phyloP scores from a whole-genome alignment of 805 yeast genomes.

The Schwanniomyces pseudopolymorphus region DNA sequence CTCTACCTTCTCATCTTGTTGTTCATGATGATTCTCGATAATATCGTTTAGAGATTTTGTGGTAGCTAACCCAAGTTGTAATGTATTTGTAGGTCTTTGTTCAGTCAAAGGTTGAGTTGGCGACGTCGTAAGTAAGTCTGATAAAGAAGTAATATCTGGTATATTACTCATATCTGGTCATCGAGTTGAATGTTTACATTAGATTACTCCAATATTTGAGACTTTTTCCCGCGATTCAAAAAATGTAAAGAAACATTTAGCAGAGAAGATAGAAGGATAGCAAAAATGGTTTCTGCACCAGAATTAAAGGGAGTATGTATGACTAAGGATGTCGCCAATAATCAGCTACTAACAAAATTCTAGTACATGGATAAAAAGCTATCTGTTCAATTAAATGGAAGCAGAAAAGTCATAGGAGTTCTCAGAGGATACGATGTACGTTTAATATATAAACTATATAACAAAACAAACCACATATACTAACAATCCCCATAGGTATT shows the following conservation, averaged over 20 bases:
- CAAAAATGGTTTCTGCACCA: constrained; percentile 56
- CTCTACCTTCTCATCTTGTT: background rate
- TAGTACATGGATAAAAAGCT: constrained; percentile 82
- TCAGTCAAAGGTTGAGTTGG: constrained; percentile 9
- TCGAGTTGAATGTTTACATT: constrained; percentile 3
- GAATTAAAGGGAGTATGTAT: constrained; percentile 54
- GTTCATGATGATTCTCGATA: background rate
- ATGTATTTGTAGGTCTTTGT: background rate
- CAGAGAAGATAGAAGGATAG: background rate
- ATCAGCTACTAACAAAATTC: constrained; percentile 13
- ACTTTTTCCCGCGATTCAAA: background rate
- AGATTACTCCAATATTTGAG: background rate
- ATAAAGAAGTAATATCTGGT: constrained; percentile 23
- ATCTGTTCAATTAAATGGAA: constrained; percentile 72
- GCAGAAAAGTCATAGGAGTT: constrained; percentile 75
- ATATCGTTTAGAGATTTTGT: background rate
- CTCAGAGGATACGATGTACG: constrained; percentile 80
- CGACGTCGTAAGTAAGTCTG: constrained; percentile 26
- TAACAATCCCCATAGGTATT: constrained; percentile 43
- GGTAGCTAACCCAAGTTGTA: background rate
- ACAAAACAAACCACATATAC: background rate
- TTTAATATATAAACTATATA: constrained; percentile 6
- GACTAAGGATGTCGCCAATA: background rate
- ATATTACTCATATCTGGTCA: constrained; percentile 17
- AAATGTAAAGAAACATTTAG: background rate